phyloP scores from a whole-genome alignment of 2,329 filamentous ascomycete species.

The Magnaporthiopsis poae region DNA sequence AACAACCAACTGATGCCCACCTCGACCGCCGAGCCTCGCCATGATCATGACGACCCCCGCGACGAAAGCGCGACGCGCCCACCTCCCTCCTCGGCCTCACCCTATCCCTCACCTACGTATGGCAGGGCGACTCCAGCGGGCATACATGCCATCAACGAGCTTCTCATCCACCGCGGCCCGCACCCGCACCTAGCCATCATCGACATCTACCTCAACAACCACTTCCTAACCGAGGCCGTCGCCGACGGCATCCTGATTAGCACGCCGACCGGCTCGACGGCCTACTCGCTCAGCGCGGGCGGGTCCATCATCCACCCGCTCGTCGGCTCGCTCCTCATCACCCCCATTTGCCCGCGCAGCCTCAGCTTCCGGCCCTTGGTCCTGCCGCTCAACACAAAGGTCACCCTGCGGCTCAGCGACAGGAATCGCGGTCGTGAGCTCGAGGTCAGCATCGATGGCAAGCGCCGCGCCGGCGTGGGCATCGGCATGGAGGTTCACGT shows the following conservation, averaged over 20 bases:
- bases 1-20: conserved; percentile 41
- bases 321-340: conserved; percentile 78
- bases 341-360: conserved; percentile 85
- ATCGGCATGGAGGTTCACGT: conserved; percentile 80
- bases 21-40: conserved; percentile 32
- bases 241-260: conserved; percentile 91
- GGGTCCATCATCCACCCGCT: conserved; percentile 91
- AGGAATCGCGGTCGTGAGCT: conserved; percentile 69
- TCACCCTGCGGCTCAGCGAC: conserved; percentile 71
- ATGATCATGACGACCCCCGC: conserved; percentile 11
- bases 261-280: conserved; percentile 88
- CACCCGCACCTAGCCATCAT: conserved; percentile 86
- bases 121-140: conserved; percentile 23
- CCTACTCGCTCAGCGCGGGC: conserved; percentile 86
- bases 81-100: conserved; percentile 9
- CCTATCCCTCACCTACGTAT: background rate
- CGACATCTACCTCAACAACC: conserved; percentile 78
- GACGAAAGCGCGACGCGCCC: conserved; percentile 13
- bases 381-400: conserved; percentile 73
- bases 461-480: conserved; percentile 55
- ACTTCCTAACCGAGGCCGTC: conserved; percentile 85
- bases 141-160: conserved; percentile 79
- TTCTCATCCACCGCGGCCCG: conserved; percentile 82
- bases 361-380: conserved; percentile 87
- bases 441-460: conserved; percentile 71